A percentile compares a stretch with the other conserved stretches of the same genome.
phyloP scores from a whole-genome alignment of 345 rosid species.

The Gossypioides kirkii region DNA sequence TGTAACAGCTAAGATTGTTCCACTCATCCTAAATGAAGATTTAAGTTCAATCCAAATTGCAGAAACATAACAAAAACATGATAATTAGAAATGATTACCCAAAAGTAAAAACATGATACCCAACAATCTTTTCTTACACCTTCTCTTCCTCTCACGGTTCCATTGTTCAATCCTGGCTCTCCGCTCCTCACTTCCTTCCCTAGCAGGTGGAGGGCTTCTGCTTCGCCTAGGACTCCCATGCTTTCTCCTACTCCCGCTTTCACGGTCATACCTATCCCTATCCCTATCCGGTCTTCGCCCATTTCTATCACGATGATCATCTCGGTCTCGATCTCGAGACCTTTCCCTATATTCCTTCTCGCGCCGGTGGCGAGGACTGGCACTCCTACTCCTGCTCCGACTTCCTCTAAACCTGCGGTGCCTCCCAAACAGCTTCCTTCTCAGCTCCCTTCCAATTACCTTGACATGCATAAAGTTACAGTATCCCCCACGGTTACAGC shows the following conservation, averaged over 20 bases:
- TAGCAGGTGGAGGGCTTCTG: slow-evolving; percentile 48
- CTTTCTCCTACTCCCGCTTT: slow-evolving; percentile 35
- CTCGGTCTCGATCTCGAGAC: slow-evolving; percentile 33
- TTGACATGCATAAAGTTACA: slow-evolving; percentile 93
- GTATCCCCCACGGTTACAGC: slow-evolving; percentile 84
- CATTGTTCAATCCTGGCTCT: slow-evolving; percentile 88
- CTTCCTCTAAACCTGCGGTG: slow-evolving; percentile 49
- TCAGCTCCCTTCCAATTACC: slow-evolving; percentile 70
- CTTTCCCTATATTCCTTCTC: slow-evolving; percentile 23
- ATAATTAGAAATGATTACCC: neutral
- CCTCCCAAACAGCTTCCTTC: slow-evolving; percentile 72
- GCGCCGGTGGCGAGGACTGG: slow-evolving; percentile 32
- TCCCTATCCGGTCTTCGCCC: slow-evolving; percentile 35
- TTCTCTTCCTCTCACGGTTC: slow-evolving; percentile 75
- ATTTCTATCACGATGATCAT: slow-evolving; percentile 23
- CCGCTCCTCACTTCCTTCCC: slow-evolving; percentile 35
- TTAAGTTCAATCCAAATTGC: neutral
- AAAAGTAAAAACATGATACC: neutral
- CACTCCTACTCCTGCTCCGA: slow-evolving; percentile 58
- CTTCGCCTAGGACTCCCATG: slow-evolving; percentile 60
- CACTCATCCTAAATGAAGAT: neutral
- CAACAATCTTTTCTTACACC: neutral
- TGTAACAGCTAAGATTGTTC: neutral
- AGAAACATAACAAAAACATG: neutral
- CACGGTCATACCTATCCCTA: slow-evolving; percentile 37